Conservation (phyloP, 2,329 filamentous ascomycete species). For the Colletotrichum endophyticum region DNA sequence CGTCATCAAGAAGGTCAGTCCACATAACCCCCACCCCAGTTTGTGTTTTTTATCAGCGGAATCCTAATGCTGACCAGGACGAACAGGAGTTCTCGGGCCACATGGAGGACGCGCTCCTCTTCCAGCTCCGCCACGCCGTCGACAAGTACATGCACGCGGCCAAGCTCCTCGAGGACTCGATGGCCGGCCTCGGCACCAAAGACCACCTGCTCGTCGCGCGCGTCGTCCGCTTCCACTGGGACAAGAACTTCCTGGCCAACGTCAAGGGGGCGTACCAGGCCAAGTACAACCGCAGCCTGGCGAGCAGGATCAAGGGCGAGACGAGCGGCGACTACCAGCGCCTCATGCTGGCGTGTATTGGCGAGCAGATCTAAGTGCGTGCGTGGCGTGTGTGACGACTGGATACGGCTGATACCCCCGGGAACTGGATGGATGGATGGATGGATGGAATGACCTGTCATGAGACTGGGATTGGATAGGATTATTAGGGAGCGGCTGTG, state of each 20-base stretch:
- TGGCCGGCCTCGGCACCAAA: slow-evolving; percentile 88
- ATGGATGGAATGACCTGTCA: background rate
- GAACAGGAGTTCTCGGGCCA: slow-evolving; percentile 82
- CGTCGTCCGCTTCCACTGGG: slow-evolving; percentile 86
- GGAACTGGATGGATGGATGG: background rate
- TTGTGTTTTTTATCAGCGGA: background rate
- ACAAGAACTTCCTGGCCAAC: slow-evolving; percentile 73
- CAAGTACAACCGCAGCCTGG: slow-evolving; percentile 71
- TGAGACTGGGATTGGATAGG: background rate
- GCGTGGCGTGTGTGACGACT: background rate
- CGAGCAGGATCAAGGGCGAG: slow-evolving; percentile 76
- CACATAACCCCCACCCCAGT: background rate
- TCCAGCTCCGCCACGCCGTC: slow-evolving; percentile 76
- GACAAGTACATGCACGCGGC: slow-evolving; percentile 89
- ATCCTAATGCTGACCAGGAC: background rate
- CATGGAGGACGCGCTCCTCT: slow-evolving; percentile 84
- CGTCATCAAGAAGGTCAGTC: slow-evolving; percentile 71
- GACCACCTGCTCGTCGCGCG: slow-evolving; percentile 79
- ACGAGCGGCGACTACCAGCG: slow-evolving; percentile 84
- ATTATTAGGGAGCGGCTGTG: background rate
- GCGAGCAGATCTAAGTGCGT: slow-evolving; percentile 36
- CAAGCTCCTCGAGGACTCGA: slow-evolving; percentile 79
- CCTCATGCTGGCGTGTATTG: slow-evolving; percentile 74
- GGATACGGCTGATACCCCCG: slow-evolving; percentile 5
- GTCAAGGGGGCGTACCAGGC: slow-evolving; percentile 81